phyloP scores from a whole-genome alignment of 257 asterid species.

The Handroanthus guayacan region DNA sequence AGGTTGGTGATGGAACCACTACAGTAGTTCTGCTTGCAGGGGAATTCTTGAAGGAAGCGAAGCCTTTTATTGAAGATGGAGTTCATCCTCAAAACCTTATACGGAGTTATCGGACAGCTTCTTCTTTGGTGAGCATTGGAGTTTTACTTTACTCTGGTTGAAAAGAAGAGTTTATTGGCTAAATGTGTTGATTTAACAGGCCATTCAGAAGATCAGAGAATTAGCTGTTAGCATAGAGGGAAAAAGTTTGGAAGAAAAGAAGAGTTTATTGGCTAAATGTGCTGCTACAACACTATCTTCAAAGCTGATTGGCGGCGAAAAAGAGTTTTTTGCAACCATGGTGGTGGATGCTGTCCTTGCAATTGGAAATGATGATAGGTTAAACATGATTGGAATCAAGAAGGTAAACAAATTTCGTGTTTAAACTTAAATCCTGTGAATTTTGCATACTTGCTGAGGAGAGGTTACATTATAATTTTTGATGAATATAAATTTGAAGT shows the following conservation, averaged over 20 bases:
- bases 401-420: conserved; percentile 58
- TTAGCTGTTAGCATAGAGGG: conserved; percentile 90
- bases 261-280: conserved; percentile 84
- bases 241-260: conserved; percentile 91
- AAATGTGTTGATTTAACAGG: conserved; percentile 48
- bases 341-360: conserved; percentile 94
- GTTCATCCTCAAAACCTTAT: conserved; percentile 97
- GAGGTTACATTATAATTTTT: neutral
- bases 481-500: neutral
- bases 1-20: conserved; percentile 99
- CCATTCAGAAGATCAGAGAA: conserved; percentile 77
- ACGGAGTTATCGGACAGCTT: conserved; percentile 84
- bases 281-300: conserved; percentile 97
- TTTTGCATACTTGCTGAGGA: neutral
- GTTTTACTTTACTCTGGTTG: conserved; percentile 1
- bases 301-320: conserved; percentile 98
- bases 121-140: conserved; percentile 60
- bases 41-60: conserved; percentile 95
- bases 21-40: conserved; percentile 97
- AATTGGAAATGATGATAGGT: conserved; percentile 86
- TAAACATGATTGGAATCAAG: conserved; percentile 96
- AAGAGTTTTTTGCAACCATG: conserved; percentile 94
- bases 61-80: conserved; percentile 97
- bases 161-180: neutral
- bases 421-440: conserved; percentile 1